Base-by-base conservation (phyloP, 768 basidiomycete species). In the Sporobolomyces pararoseus region DNA sequence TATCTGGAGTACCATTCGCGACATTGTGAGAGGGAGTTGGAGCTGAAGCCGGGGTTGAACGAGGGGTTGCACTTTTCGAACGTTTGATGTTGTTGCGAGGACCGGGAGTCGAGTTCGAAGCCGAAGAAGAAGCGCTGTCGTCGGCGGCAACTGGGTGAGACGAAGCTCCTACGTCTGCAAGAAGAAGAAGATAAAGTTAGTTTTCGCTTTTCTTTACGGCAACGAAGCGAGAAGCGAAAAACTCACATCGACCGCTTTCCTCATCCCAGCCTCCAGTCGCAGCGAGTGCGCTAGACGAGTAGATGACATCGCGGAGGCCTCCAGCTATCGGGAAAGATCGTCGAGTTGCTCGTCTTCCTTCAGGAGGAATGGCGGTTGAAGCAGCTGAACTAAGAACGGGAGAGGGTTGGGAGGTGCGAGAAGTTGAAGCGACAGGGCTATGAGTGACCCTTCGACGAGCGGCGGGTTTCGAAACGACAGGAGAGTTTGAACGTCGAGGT, bases 191-290 rank as follows among this genome's bases (percentile, higher is more conserved):
- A 7, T 39, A 23, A 44, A 34, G 6, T 17, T 23, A 37, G 21
- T 42, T 25, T 4, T 58, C 39, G 44, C 25, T 58, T 25, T 19
- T n/a, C n/a, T n/a, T n/a, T n/a, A n/a, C n/a, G n/a, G n/a, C n/a
- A n/a, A n/a, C n/a, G n/a, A n/a, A n/a, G n/a, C n/a, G n/a, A n/a
- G n/a, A n/a, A n/a, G 32, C 34, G 12, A 27, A 4, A 29, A 3
- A 57, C 64, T 49, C 55, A 66, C 65, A 69, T 2, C 31, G 31
- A 2, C 50, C 49, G 31, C 47, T 55, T 23, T 42, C 54, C 6
- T 53, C 47, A 21, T 63, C 61, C 53, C 54, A 68, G 4, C 67
- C 67, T 3, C 68, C 68, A 1, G 32, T 52, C n/a, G 63, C 68
- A 0, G 62, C 55, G 19, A 63, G 49, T 0, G 57, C 57, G 12